Conservation (phyloP, 768 basidiomycete genomes). For the Lentinula lateritia region DNA sequence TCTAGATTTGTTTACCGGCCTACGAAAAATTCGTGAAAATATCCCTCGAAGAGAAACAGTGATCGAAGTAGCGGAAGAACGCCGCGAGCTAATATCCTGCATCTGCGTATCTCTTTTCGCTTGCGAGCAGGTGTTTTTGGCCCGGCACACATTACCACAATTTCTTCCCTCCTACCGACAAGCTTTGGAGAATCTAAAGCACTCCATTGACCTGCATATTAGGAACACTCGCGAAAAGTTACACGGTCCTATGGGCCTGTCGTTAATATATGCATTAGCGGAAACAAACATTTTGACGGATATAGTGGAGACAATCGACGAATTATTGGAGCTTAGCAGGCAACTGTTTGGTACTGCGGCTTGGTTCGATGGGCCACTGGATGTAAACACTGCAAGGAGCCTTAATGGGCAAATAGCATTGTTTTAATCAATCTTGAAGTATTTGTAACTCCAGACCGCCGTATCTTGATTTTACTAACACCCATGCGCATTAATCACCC, state of each 20-base stretch:
- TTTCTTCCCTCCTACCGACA: conserved; percentile 41
- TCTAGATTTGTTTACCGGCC: conserved; percentile 37
- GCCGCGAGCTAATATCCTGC: conserved; percentile 42
- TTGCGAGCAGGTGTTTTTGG: conserved; percentile 41
- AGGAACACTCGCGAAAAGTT: conserved; percentile 9
- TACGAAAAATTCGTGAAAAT: conserved; percentile 42
- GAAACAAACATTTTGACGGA: conserved; percentile 36
- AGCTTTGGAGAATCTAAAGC: conserved; percentile 30
- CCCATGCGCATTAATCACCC: too few species aligned
- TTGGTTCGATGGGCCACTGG: conserved; percentile 26
- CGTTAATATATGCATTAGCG: conserved; percentile 35
- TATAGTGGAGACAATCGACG: conserved; percentile 37
- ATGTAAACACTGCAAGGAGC: neutral
- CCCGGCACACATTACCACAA: conserved; percentile 41
- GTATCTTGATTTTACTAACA: too few species aligned
- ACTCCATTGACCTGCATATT: conserved; percentile 27
- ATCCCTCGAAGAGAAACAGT: conserved; percentile 41
- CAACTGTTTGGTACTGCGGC: conserved; percentile 38
- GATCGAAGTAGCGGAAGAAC: conserved; percentile 27
- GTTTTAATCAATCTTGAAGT: neutral
- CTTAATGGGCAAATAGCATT: neutral
- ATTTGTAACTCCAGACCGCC: too few species aligned
- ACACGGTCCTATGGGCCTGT: conserved; percentile 27
- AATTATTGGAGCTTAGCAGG: conserved; percentile 32
- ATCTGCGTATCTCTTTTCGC: conserved; percentile 44